Conservation (phyloP, 2,329 filamentous ascomycete genomes). For the Dactylellina drechsleri region DNA sequence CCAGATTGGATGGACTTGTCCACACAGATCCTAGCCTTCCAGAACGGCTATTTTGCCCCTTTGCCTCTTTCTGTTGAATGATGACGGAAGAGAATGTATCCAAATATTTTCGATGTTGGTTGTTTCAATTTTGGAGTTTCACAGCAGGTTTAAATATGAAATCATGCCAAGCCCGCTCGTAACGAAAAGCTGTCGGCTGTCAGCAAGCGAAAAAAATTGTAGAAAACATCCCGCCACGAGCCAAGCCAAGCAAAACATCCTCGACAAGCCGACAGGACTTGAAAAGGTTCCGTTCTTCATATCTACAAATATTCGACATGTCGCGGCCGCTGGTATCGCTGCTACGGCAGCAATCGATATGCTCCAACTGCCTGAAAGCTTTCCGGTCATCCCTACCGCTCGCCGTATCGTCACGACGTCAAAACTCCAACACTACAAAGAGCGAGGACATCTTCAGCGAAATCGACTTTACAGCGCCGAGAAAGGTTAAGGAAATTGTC, state of each 20-base stretch:
- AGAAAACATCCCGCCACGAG: constrained; percentile 18
- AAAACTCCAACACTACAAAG: constrained; percentile 28
- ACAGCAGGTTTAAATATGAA: too few species aligned
- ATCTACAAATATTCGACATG: constrained; percentile 7
- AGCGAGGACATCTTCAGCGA: constrained; percentile 37
- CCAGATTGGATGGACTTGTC: not conserved
- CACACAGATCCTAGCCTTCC: not conserved
- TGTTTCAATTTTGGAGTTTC: too few species aligned
- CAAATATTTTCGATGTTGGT: too few species aligned
- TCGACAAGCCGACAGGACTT: too few species aligned
- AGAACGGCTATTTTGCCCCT: too few species aligned
- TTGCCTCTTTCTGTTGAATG: too few species aligned
- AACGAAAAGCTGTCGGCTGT: constrained; percentile 15
- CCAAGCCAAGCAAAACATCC: not conserved
- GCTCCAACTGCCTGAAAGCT: constrained; percentile 36
- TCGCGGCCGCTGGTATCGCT: constrained; percentile 33
- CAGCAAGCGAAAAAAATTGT: not conserved
- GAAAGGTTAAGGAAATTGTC: constrained; percentile 35
- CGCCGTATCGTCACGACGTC: constrained; percentile 22
- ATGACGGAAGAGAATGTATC: too few species aligned
- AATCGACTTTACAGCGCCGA: constrained; percentile 43
- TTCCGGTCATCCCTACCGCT: constrained; percentile 19
- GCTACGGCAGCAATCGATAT: constrained; percentile 35
- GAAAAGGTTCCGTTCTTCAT: too few species aligned
- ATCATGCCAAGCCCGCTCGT: not conserved